phyloP scores from a whole-genome alignment of 2,329 filamentous ascomycete species.

The Colletotrichum echinochloae region DNA sequence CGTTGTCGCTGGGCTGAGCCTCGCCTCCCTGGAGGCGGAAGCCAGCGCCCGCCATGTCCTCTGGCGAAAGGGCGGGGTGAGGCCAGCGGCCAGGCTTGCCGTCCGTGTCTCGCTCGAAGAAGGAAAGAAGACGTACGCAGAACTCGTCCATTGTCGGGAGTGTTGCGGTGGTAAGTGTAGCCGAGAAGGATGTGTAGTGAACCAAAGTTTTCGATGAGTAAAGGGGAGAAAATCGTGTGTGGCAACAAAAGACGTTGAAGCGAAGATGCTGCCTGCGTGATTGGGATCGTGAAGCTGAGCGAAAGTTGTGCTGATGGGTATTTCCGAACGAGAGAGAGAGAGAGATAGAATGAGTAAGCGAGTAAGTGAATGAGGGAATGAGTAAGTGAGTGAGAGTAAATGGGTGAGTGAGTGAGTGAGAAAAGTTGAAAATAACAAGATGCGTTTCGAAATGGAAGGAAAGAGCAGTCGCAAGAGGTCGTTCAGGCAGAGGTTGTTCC shows the following conservation, averaged over 20 bases:
- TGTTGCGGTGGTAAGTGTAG: fast-evolving
- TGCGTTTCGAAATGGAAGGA: neutral
- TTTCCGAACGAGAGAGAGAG: neutral
- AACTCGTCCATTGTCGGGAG: constrained; percentile 13
- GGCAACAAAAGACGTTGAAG: neutral
- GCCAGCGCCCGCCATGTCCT: constrained; percentile 28
- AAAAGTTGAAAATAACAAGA: no score
- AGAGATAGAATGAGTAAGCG: no score
- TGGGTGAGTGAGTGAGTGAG: no score
- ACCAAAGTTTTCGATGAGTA: no score
- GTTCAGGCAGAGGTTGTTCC: neutral
- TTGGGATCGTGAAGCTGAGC: no score
- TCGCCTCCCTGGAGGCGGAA: neutral
- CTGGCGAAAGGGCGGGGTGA: neutral
- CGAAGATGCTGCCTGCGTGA: no score
- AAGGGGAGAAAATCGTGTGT: neutral
- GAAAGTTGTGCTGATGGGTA: neutral
- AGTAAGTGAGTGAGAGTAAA: no score
- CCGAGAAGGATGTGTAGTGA: neutral
- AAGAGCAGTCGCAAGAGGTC: neutral
- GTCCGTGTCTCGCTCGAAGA: constrained; percentile 4
- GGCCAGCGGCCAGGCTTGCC: constrained; percentile 24
- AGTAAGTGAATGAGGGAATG: no score
- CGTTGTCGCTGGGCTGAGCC: neutral
- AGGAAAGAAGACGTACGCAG: constrained; percentile 18